A percentile compares a stretch with the other conserved stretches of the same genome.
Conservation (phyloP, 208 protist genomes). For the Naegleria lovaniensis region DNA sequence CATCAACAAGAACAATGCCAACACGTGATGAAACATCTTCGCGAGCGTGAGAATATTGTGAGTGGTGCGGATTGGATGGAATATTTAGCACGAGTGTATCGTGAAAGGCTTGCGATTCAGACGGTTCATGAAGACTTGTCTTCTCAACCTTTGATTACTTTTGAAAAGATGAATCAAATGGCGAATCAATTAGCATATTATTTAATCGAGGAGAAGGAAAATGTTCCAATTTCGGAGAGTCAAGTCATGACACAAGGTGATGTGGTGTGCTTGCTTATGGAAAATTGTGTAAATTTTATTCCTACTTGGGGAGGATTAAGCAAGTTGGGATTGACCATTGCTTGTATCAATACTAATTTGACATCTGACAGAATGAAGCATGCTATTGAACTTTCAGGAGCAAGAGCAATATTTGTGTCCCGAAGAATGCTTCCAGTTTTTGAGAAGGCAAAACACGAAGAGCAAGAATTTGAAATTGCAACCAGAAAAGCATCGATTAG, state of each 20-base stretch:
- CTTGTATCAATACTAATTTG: constrained; percentile 36
- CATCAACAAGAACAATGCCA: background rate
- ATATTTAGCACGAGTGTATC: background rate
- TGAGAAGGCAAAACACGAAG: constrained; percentile 2
- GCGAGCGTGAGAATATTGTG: background rate
- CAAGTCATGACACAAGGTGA: background rate
- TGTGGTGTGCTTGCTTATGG: background rate
- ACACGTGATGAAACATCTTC: background rate
- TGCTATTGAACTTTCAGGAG: constrained; percentile 18
- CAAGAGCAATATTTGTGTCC: constrained; percentile 27
- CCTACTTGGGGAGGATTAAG: constrained; percentile 32
- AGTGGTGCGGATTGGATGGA: background rate
- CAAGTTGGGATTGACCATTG: constrained; percentile 29
- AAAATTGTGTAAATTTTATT: constrained; percentile 23
- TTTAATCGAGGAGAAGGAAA: background rate
- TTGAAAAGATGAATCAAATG: background rate
- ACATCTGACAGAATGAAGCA: constrained; percentile 18
- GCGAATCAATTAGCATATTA: background rate
- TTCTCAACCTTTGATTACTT: background rate
- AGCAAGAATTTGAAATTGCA: constrained; percentile 16
- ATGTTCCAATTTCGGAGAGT: background rate
- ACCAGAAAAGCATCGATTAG: background rate
- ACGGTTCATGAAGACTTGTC: background rate
- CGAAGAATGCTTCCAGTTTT: constrained; percentile 4
- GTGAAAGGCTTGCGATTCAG: background rate